Conservation (phyloP, 108 stramenopile species). For the Aurantiochytrium sp. region DNA sequence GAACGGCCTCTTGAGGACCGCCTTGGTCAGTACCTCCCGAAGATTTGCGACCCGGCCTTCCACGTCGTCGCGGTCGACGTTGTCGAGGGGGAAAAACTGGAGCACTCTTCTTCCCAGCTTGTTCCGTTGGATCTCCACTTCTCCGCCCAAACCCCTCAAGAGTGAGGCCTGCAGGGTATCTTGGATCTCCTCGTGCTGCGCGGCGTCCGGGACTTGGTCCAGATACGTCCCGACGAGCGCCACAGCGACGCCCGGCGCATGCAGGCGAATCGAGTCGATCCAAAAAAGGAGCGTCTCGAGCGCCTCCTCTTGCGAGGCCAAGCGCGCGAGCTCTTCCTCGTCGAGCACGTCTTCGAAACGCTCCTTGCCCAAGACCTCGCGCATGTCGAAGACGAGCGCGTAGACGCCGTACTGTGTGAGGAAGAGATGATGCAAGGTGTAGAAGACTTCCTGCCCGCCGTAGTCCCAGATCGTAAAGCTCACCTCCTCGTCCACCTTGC, state of each 20-base stretch:
- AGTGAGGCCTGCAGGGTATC: not conserved
- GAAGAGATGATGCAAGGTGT: conserved; percentile 23
- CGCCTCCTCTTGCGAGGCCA: not conserved
- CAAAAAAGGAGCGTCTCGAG: not conserved
- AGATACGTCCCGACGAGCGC: not conserved
- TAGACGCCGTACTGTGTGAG: conserved; percentile 17
- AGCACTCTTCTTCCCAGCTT: not conserved
- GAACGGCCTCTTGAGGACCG: too few species aligned
- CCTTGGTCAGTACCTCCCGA: too few species aligned
- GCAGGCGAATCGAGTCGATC: not conserved
- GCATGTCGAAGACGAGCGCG: conserved; percentile 29
- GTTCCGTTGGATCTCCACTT: not conserved
- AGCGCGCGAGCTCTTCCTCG: not conserved
- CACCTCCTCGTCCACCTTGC: not conserved
- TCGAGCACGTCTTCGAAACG: not conserved
- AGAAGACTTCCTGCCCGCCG: conserved; percentile 28
- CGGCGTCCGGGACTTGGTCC: not conserved
- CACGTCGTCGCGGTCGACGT: not conserved
- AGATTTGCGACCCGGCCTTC: too few species aligned
- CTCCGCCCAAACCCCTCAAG: not conserved
- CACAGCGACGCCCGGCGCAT: not conserved
- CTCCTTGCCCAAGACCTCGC: not conserved
- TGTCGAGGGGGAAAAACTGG: not conserved
- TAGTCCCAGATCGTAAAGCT: conserved; percentile 31
- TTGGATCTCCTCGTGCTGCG: not conserved